These are phyloP conservation scores for Helicostylum pulchrum DNA, from an alignment of 192 early-diverging fungal genomes.

Conservation along the genomic window DNA sequence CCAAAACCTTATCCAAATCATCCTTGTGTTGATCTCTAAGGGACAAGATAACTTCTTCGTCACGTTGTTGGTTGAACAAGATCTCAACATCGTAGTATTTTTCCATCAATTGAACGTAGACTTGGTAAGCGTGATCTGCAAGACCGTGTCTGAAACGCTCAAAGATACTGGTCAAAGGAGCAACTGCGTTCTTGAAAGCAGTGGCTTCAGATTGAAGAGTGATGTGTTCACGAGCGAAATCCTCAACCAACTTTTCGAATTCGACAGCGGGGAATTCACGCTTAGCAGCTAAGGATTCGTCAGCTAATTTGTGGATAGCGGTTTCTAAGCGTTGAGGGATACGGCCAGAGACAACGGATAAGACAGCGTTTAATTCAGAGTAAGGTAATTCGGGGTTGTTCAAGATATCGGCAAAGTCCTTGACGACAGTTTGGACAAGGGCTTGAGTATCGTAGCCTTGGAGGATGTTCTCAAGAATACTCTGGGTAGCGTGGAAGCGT, in stretches of 20 bases:
- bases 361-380: slow-evolving; percentile 73
- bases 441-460: slow-evolving; percentile 86
- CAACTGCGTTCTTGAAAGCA: slow-evolving; percentile 58
- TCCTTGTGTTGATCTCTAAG: slow-evolving; percentile 86
- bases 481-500: slow-evolving; percentile 59
- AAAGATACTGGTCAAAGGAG: slow-evolving; percentile 66
- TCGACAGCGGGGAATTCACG: slow-evolving; percentile 70
- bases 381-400: slow-evolving; percentile 80
- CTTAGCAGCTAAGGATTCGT: slow-evolving; percentile 36
- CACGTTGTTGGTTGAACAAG: slow-evolving; percentile 70
- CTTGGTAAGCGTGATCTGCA: slow-evolving; percentile 67
- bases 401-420: slow-evolving; percentile 72
- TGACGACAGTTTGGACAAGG: slow-evolving; percentile 64
- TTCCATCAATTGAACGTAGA: slow-evolving; percentile 75
- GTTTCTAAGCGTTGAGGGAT: slow-evolving; percentile 70
- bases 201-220: slow-evolving; percentile 63
- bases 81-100: slow-evolving; percentile 84
- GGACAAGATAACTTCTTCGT: slow-evolving; percentile 82
- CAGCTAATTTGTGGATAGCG: slow-evolving; percentile 51
- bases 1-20: slow-evolving; percentile 67
- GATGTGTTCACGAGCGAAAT: slow-evolving; percentile 41
- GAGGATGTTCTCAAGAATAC: slow-evolving; percentile 70
- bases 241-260: slow-evolving; percentile 62
- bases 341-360: slow-evolving; percentile 82
- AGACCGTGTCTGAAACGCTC: slow-evolving; percentile 71